phyloP scores from a whole-genome alignment of 1,139 yeast species.

The Pichia sorboxylosa region DNA sequence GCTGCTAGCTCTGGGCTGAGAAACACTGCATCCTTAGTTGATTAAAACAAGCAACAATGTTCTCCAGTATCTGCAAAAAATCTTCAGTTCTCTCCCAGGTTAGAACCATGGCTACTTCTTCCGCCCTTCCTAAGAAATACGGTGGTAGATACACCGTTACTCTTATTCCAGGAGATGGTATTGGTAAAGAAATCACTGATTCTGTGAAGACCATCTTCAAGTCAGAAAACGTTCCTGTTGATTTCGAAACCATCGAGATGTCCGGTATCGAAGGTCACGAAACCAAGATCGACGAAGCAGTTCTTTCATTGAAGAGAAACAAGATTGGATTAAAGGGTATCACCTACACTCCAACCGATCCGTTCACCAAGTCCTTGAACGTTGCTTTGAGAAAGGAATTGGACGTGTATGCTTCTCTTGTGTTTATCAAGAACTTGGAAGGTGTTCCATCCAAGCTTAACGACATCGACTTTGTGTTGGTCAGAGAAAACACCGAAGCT shows the following conservation, averaged over 20 bases:
- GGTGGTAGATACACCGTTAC: constrained; percentile 93
- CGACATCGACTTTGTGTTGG: constrained; percentile 84
- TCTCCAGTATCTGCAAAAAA: constrained; percentile 16
- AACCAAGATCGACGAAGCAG: constrained; percentile 67
- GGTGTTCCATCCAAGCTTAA: constrained; percentile 86
- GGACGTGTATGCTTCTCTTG: constrained; percentile 90
- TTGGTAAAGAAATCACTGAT: constrained; percentile 92
- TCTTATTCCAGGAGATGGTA: constrained; percentile 94
- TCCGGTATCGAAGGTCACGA: constrained; percentile 60
- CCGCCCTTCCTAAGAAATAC: constrained; percentile 67
- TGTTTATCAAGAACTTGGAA: constrained; percentile 84
- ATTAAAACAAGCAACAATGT: constrained; percentile 16
- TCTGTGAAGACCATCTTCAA: constrained; percentile 85
- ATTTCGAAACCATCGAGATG: constrained; percentile 86
- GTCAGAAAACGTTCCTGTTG: constrained; percentile 79
- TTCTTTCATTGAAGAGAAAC: constrained; percentile 86
- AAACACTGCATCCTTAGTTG: too few species aligned
- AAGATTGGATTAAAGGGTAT: constrained; percentile 96
- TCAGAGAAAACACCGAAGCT: constrained; percentile 97
- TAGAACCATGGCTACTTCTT: constrained; percentile 22
- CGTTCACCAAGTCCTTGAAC: constrained; percentile 70
- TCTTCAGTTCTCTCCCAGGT: constrained; percentile 7
- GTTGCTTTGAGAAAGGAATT: constrained; percentile 94
- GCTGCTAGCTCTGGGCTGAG: too few species aligned
- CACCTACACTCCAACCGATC: constrained; percentile 72